These are phyloP conservation scores for Dunaliella sp. DNA, from an alignment of 139 green algal genomes.

Conservation along the genomic window DNA sequence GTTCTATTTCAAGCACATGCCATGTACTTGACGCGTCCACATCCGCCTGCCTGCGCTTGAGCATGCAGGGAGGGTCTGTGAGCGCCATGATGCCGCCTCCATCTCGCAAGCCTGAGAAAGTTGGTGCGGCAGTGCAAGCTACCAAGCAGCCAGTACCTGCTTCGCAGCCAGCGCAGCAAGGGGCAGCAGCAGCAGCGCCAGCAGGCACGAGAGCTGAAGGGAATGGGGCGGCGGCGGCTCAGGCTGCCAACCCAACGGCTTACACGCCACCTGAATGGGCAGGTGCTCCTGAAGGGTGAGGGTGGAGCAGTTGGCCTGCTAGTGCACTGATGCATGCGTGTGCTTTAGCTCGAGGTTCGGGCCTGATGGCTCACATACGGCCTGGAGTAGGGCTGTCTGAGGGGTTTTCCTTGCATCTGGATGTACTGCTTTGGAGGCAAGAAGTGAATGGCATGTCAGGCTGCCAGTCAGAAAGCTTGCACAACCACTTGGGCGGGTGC, in stretches of 20 bases:
- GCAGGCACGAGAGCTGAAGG: neutral
- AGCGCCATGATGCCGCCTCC: neutral
- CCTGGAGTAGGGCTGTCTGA: neutral
- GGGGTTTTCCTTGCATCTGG: no score
- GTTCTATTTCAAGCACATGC: no score
- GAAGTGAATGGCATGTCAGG: no score
- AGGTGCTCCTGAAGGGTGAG: constrained; percentile 59
- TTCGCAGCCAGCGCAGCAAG: neutral
- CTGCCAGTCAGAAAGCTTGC: neutral
- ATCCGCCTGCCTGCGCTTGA: no score
- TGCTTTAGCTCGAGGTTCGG: neutral
- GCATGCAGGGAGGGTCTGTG: neutral
- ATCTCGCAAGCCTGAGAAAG: neutral
- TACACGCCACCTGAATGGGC: constrained; percentile 62
- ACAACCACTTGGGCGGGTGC: no score
- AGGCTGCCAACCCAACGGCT: neutral
- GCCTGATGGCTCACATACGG: neutral
- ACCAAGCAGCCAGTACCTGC: neutral
- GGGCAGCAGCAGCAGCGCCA: neutral
- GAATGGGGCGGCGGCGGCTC: neutral
- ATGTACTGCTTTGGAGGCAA: no score
- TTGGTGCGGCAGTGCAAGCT: neutral
- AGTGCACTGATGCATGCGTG: neutral
- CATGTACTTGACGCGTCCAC: no score
- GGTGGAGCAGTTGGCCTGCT: neutral